These are phyloP conservation scores for Stereum hirsutum DNA, from an alignment of 1,284 basidiomycete species.

Conservation along the genomic window DNA sequence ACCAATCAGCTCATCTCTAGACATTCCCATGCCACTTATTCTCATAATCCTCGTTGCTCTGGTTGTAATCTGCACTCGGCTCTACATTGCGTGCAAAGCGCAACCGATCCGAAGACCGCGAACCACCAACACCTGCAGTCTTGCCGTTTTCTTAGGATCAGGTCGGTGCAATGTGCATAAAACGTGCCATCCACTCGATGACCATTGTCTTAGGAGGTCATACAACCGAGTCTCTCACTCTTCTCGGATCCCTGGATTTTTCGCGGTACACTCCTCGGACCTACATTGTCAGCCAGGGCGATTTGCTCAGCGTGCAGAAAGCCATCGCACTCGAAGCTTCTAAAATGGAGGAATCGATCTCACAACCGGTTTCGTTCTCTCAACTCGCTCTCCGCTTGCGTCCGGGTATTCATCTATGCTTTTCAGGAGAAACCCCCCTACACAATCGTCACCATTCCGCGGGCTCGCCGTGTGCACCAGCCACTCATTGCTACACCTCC, in stretches of 20 bases:
- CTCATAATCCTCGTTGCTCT: slow-evolving; percentile 4
- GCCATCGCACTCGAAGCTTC: slow-evolving; percentile 55
- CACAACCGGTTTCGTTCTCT: slow-evolving; percentile 16
- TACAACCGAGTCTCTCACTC: slow-evolving; percentile 78
- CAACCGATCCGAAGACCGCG: slow-evolving; percentile 5
- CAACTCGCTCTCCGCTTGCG: no score
- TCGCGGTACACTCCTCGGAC: slow-evolving; percentile 67
- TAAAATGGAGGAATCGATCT: slow-evolving; percentile 17
- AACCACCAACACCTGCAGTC: slow-evolving; percentile 25
- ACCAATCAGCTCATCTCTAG: no score
- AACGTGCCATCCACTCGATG: no score
- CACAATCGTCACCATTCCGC: slow-evolving; percentile 61
- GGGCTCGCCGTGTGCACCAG: slow-evolving; percentile 83
- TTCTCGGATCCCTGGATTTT: slow-evolving; percentile 75
- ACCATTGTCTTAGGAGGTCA: slow-evolving; percentile 88
- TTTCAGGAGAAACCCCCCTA: no score
- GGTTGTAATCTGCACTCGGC: slow-evolving; percentile 16
- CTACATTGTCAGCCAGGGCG: slow-evolving; percentile 82
- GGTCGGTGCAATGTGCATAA: no score
- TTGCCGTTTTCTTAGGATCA: slow-evolving; percentile 59
- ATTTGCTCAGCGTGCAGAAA: slow-evolving; percentile 71
- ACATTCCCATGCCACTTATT: background rate
- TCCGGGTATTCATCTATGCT: no score
- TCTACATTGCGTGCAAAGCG: slow-evolving; percentile 13
- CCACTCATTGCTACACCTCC: slow-evolving; percentile 57